These are phyloP conservation scores for Aspergillus ochraceoroseus DNA, from an alignment of 2,329 filamentous ascomycete genomes.

Conservation along the genomic window DNA sequence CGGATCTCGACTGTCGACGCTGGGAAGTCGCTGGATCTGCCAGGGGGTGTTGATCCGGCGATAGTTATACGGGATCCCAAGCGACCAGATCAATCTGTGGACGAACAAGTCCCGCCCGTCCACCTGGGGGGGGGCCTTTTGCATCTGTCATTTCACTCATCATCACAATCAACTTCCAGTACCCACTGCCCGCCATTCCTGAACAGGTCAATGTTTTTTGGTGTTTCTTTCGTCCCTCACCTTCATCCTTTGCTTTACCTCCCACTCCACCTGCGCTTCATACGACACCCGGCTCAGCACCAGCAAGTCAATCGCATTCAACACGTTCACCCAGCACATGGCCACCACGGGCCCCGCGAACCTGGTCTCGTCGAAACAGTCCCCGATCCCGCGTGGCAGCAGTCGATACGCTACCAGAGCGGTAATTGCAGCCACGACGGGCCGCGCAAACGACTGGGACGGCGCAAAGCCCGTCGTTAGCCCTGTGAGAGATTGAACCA, in stretches of 20 bases:
- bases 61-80: conserved; percentile 20
- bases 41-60: conserved; percentile 24
- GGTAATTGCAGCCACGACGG: conserved; percentile 6
- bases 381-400: conserved; percentile 8
- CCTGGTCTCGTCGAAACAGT: conserved; percentile 7
- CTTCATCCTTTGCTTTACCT: not conserved
- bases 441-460: conserved; percentile 7
- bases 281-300: conserved; percentile 19
- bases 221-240: not conserved
- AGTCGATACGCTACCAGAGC: conserved; percentile 14
- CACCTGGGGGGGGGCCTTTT: not conserved
- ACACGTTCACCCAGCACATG: conserved; percentile 23
- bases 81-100: conserved; percentile 11
- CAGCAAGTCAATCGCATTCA: conserved; percentile 22
- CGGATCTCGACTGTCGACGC: conserved; percentile 1
- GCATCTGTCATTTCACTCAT: no score
- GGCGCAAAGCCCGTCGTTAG: conserved; percentile 13
- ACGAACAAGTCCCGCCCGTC: no score
- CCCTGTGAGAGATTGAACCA: conserved; percentile 17
- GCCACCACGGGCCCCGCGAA: conserved; percentile 16
- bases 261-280: conserved; percentile 15
- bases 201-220: no score
- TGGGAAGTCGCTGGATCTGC: conserved; percentile 16
- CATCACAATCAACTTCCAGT: no score
- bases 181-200: no score